Conservation (phyloP, 1,284 basidiomycete genomes). For the Irpex lacteus region DNA sequence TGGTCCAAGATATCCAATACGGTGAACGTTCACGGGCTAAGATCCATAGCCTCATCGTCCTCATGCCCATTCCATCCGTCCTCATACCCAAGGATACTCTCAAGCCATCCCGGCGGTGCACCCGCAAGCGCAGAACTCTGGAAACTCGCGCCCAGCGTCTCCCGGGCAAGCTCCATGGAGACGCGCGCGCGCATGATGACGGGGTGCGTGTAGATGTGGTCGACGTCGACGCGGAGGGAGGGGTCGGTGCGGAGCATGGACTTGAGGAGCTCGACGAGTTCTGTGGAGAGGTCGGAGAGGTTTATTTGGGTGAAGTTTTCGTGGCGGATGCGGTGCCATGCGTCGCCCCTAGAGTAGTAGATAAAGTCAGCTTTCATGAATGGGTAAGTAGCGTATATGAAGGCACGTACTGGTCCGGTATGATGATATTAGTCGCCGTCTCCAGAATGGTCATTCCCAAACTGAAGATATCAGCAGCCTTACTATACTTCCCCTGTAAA, state of each 20-base stretch:
- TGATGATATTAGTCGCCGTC: constrained; percentile 92
- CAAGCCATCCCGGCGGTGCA: constrained; percentile 56
- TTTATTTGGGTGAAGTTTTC: constrained; percentile 94
- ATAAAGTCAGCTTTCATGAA: constrained; percentile 3
- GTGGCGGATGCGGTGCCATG: constrained; percentile 91
- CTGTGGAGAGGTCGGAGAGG: constrained; percentile 52
- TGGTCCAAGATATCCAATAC: constrained; percentile 1
- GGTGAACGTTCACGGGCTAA: constrained; percentile 10
- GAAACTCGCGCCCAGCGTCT: constrained; percentile 47
- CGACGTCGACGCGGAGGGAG: constrained; percentile 54
- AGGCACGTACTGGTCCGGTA: constrained; percentile 88
- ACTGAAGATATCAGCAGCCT: constrained; percentile 96
- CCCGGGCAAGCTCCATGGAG: constrained; percentile 56
- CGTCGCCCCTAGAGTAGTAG: constrained; percentile 61
- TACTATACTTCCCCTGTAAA: constrained; percentile 87
- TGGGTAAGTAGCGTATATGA: neutral
- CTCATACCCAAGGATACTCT: constrained; percentile 49
- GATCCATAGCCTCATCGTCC: constrained; percentile 22
- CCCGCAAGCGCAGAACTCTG: constrained; percentile 64
- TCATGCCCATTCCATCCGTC: constrained; percentile 32
- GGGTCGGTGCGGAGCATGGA: constrained; percentile 81
- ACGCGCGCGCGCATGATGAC: constrained; percentile 68
- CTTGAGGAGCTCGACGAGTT: constrained; percentile 70
- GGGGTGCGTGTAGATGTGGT: constrained; percentile 60
- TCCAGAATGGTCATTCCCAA: constrained; percentile 96